Percentiles rank a stretch among this genome's conserved stretches.
Conservation (phyloP, 129 eudicot genomes). For the Saussurea involucrata region DNA sequence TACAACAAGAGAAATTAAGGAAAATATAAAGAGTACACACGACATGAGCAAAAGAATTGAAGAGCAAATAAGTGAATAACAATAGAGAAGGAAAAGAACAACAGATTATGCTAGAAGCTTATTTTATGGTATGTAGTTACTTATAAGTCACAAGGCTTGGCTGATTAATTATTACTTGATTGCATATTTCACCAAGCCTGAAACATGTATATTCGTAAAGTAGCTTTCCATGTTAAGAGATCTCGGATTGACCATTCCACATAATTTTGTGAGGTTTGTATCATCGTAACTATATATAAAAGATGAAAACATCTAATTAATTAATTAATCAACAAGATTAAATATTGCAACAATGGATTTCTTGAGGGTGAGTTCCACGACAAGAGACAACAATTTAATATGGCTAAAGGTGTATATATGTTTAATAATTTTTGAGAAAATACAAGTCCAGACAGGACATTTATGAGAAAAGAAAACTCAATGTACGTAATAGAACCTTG, state of each 20-base stretch:
- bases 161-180: constrained; percentile 4
- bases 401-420: too few relatives aligned
- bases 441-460: too few relatives aligned
- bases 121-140: background rate
- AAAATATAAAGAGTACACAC: too few relatives aligned
- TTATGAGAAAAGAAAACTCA: too few relatives aligned
- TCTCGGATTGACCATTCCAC: background rate
- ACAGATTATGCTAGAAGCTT: background rate
- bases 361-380: too few relatives aligned
- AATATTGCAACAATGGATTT: background rate
- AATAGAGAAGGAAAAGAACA: too few relatives aligned
- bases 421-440: too few relatives aligned
- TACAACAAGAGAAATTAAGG: too few relatives aligned
- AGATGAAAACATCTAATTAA: background rate
- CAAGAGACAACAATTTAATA: too few relatives aligned
- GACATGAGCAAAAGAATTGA: too few relatives aligned
- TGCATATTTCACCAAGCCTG: constrained; percentile 27
- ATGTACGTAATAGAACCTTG: too few relatives aligned
- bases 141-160: background rate
- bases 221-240: constrained; percentile 33
- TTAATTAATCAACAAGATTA: background rate
- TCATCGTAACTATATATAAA: constrained; percentile 18
- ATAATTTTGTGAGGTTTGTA: constrained; percentile 15
- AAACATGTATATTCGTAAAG: constrained; percentile 28
- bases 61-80: too few relatives aligned